These are phyloP conservation scores for Microcera coccophila DNA, from an alignment of 2,329 filamentous ascomycete species.

Conservation along the genomic window DNA sequence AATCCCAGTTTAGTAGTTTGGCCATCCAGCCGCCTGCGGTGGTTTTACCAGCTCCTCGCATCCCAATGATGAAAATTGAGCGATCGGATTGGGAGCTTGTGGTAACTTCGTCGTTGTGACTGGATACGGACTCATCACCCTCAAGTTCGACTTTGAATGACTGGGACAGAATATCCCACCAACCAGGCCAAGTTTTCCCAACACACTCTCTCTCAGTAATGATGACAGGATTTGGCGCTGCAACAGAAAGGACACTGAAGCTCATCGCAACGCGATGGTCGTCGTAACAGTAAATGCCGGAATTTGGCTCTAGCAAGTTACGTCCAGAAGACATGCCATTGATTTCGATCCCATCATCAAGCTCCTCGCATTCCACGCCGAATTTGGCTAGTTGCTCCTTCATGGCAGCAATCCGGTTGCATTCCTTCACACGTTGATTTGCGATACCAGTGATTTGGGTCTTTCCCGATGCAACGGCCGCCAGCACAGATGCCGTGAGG, in stretches of 20 bases:
- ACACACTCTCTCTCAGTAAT: conserved; percentile 89
- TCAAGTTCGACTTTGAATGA: conserved; percentile 73
- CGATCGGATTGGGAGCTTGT: conserved; percentile 36
- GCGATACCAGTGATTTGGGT: conserved; percentile 92
- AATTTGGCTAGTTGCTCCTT: conserved; percentile 92
- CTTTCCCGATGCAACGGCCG: conserved; percentile 77
- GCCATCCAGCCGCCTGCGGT: conserved; percentile 87
- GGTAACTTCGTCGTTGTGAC: conserved; percentile 12
- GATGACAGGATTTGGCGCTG: conserved; percentile 66
- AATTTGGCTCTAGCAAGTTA: conserved; percentile 51
- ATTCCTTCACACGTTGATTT: conserved; percentile 97
- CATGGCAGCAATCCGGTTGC: conserved; percentile 95
- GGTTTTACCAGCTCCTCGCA: conserved; percentile 96
- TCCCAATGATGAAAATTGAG: conserved; percentile 92
- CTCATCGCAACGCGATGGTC: conserved; percentile 98
- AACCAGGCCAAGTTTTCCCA: conserved; percentile 97
- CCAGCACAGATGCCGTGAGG: conserved; percentile 87
- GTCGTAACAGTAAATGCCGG: conserved; percentile 85
- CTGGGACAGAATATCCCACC: conserved; percentile 87
- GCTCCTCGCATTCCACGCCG: conserved; percentile 77
- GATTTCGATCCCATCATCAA: conserved; percentile 89
- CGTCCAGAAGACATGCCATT: conserved; percentile 40
- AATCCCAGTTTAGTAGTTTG: conserved; percentile 67
- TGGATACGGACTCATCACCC: conserved; percentile 59
- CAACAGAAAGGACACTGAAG: conserved; percentile 81